Percentiles rank a stretch among this genome's conserved stretches.
Evolutionary conservation across 768 basidiomycete species (phyloP).

Genomic region (Boletus bicolor): DNA sequence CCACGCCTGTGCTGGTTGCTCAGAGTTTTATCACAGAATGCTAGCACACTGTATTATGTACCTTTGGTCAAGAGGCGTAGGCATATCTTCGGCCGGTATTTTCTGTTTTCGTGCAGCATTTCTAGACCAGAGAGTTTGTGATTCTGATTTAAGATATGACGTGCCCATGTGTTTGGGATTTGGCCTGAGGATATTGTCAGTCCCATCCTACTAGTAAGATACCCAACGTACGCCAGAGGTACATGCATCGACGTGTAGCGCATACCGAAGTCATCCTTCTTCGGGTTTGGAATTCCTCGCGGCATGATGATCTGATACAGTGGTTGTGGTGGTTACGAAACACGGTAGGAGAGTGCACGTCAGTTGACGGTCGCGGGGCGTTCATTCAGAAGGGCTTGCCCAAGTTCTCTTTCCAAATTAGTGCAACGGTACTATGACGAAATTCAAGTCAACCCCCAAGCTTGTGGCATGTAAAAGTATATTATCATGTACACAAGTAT

Average conservation of each 20-base stretch:
- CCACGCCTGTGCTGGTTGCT: constrained; percentile 54
- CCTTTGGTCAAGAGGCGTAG: constrained; percentile 46
- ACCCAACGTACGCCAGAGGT: constrained; percentile 58
- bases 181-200: constrained; percentile 41
- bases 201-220: constrained; percentile 1
- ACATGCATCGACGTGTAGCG: constrained; percentile 80
- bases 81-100: constrained; percentile 38
- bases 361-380: neutral
- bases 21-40: constrained; percentile 26
- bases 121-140: constrained; percentile 70
- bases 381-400: neutral
- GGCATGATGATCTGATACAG: constrained; percentile 50
- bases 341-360: neutral
- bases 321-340: neutral
- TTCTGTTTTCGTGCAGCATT: constrained; percentile 58
- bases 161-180: constrained; percentile 81
- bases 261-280: constrained; percentile 78
- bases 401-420: constrained; percentile 12
- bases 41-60: constrained; percentile 17
- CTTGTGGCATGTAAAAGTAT: neutral
- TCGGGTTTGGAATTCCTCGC: constrained; percentile 76
- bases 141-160: constrained; percentile 74
- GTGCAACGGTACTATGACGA: neutral
- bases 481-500: constrained; percentile 4
- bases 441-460: neutral